Conservation (phyloP, 2,329 filamentous ascomycete species). For the Neofusicoccum laricinum region DNA sequence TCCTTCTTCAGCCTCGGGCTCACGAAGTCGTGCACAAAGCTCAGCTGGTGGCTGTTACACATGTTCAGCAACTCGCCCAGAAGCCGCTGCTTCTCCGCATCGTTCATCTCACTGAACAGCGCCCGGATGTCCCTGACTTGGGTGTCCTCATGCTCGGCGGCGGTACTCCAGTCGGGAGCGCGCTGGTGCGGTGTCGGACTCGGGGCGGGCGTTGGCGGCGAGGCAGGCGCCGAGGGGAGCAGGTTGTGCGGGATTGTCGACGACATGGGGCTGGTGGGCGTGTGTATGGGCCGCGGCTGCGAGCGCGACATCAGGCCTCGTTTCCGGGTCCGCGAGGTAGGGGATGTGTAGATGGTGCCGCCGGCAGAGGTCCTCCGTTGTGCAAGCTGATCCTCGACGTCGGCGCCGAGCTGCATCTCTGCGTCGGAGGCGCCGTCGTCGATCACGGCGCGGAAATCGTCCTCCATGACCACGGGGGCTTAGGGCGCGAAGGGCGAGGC, state of each 20-base stretch:
- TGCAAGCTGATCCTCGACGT: neutral
- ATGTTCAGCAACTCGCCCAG: constrained; percentile 87
- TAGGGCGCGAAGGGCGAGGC: neutral
- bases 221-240: constrained; percentile 63
- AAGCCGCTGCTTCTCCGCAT: constrained; percentile 73
- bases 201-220: constrained; percentile 65
- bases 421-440: constrained; percentile 13
- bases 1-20: constrained; percentile 93
- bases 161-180: constrained; percentile 71
- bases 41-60: constrained; percentile 91
- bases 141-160: constrained; percentile 76
- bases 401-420: constrained; percentile 14
- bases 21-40: constrained; percentile 95
- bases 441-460: constrained; percentile 8
- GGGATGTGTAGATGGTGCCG: constrained; percentile 30
- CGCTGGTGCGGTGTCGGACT: constrained; percentile 63
- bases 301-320: constrained; percentile 40
- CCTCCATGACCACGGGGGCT: constrained; percentile 8
- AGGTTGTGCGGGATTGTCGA: constrained; percentile 57
- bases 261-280: constrained; percentile 48
- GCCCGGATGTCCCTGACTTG: constrained; percentile 76
- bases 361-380: neutral
- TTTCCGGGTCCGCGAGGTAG: constrained; percentile 32
- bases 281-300: constrained; percentile 46
- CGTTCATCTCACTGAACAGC: constrained; percentile 75